A percentile compares a stretch with the other conserved stretches of the same genome.
phyloP scores from a whole-genome alignment of 768 basidiomycete genomes.

The Suillus fuscotomentosus region DNA sequence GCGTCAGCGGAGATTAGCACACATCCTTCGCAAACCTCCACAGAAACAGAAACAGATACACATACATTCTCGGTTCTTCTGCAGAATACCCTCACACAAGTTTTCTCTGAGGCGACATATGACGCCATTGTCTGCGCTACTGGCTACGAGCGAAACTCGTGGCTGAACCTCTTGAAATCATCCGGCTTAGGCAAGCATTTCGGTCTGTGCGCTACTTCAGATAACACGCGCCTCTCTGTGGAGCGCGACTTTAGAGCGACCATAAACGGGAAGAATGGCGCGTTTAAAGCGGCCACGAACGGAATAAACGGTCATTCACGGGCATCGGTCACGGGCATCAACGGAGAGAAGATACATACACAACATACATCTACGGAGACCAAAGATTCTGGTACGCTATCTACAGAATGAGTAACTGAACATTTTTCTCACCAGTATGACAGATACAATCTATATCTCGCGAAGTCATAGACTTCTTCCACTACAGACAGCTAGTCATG shows the following conservation, averaged over 20 bases:
- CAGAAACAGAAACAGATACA: neutral
- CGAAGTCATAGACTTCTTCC: constrained; percentile 44
- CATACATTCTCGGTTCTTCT: constrained; percentile 26
- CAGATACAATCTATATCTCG: constrained; percentile 30
- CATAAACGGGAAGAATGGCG: neutral
- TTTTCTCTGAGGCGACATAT: constrained; percentile 34
- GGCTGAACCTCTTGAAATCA: constrained; percentile 41
- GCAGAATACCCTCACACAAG: constrained; percentile 37
- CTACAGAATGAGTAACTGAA: constrained; percentile 15
- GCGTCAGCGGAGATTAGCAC: constrained; percentile 27
- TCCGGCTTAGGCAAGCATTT: constrained; percentile 39
- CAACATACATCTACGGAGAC: neutral
- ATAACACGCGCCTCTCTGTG: constrained; percentile 11
- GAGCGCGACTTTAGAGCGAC: constrained; percentile 6
- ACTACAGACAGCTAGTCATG: constrained; percentile 6
- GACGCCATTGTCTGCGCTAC: constrained; percentile 53
- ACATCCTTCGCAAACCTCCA: constrained; percentile 4
- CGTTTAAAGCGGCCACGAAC: neutral
- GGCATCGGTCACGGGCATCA: too few relatives aligned
- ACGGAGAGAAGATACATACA: neutral
- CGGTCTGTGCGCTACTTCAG: constrained; percentile 24
- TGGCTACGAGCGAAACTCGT: constrained; percentile 50
- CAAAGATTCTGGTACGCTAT: constrained; percentile 12
- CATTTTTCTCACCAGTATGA: constrained; percentile 16
- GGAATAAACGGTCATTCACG: neutral